These are phyloP conservation scores for Yarrowia sp. DNA, from an alignment of 805 yeast genomes.

Conservation along the genomic window DNA sequence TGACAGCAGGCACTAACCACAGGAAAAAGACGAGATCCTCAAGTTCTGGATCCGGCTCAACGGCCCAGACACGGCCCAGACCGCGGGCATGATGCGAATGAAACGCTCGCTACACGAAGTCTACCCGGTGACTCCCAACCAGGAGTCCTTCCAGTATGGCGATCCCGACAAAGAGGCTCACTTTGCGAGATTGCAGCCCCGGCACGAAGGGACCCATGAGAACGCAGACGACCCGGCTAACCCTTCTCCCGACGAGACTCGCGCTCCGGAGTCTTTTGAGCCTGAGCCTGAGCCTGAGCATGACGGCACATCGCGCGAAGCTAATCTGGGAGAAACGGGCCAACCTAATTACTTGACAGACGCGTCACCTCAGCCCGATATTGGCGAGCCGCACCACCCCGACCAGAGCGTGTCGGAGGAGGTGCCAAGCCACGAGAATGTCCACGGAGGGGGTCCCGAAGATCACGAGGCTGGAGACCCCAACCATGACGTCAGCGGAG, in stretches of 20 bases:
- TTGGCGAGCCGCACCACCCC: neutral
- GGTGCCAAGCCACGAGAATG: neutral
- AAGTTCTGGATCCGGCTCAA: constrained; percentile 16
- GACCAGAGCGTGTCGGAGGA: neutral
- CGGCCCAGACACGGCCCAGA: neutral
- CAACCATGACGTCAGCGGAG: neutral
- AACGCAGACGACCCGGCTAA: neutral
- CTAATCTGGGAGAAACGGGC: neutral
- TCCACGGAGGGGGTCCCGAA: neutral
- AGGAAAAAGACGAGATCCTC: constrained; percentile 23
- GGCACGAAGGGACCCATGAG: neutral
- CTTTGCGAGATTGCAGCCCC: neutral
- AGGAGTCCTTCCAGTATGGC: constrained; percentile 14
- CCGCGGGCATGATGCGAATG: neutral
- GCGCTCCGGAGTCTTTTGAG: neutral
- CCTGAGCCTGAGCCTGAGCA: too few relatives aligned
- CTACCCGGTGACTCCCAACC: neutral
- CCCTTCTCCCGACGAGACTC: neutral
- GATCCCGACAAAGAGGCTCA: constrained; percentile 6
- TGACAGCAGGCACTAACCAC: too few relatives aligned
- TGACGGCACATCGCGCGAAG: neutral
- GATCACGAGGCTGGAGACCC: neutral
- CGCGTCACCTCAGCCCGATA: neutral
- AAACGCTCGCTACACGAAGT: constrained; percentile 8
- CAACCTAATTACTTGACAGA: constrained; percentile 5